phyloP scores from a whole-genome alignment of 1,139 yeast species.

The Geotrichum phurueaensis region DNA sequence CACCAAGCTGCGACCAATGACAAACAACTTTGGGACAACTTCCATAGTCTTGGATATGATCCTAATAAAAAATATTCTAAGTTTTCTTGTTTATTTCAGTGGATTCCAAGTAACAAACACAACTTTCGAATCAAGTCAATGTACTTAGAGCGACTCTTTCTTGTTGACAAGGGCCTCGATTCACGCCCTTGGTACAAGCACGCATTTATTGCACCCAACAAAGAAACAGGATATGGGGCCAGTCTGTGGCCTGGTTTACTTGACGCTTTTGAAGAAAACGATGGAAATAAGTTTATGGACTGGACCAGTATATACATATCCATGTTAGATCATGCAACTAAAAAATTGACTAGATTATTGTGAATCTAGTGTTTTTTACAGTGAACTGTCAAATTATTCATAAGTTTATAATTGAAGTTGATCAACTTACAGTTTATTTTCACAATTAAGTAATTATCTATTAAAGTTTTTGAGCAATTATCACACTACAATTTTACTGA shows the following conservation, averaged over 20 bases:
- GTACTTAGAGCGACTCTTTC: slow-evolving; percentile 54
- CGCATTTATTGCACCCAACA: slow-evolving; percentile 74
- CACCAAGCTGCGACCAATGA: not conserved
- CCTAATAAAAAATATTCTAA: not conserved
- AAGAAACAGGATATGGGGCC: slow-evolving; percentile 82
- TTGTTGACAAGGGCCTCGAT: slow-evolving; percentile 57
- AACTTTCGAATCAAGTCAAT: not conserved
- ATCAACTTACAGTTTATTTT: not conserved
- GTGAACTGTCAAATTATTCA: not conserved
- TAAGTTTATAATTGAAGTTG: not conserved
- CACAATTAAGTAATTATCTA: too few relatives aligned
- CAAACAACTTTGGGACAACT: not conserved
- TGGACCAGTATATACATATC: slow-evolving; percentile 5
- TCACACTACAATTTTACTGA: not conserved
- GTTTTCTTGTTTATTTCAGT: too few relatives aligned
- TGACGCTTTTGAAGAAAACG: slow-evolving; percentile 66
- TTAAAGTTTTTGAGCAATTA: not conserved
- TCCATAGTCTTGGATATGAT: not conserved
- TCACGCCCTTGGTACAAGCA: slow-evolving; percentile 83
- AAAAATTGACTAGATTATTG: not conserved
- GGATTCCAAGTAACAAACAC: not conserved
- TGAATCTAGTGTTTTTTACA: not conserved
- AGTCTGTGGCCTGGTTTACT: slow-evolving; percentile 72
- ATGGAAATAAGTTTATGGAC: slow-evolving; percentile 1
- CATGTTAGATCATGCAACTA: not conserved